Evolutionary conservation across 768 basidiomycete genomes (phyloP), one percentile per base, ranked within the genome.

Genomic region (Stropharia rugosoannulata): DNA sequence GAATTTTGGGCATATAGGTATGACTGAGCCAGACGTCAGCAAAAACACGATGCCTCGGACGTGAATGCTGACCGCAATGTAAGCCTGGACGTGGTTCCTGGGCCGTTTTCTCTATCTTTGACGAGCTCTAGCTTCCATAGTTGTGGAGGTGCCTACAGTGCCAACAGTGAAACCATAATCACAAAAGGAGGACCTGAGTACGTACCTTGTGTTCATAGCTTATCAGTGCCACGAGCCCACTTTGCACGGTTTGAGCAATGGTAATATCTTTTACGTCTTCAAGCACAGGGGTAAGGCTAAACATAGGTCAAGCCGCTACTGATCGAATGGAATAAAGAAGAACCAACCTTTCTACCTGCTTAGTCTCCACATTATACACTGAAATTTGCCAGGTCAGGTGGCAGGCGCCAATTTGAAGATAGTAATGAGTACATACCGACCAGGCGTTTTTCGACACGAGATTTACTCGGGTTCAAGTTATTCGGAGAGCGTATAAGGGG

Each of bases 201-300:
- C 71, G n/a, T 27, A 84, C 87, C 77, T 85, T 85, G 62, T 86
- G 82, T 64, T 90, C 87, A 63, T 87, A 89, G 65, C 87, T 89
- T 46, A 90, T 79, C 49, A 91, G 68, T 16, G 85, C 89, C 7
- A 84, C 73, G 5, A 81, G 72, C 18, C 84, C 86, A 54, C 70
- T 68, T 27, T 70, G 66, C 5, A 66, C 61, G 50, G 79, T 80
- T 51, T 78, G 75, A 44, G 85, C 80, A 27, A 89, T 66, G 0
- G 85, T 86, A 38, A 90, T 83, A 63, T 89, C 84, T 49, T 84
- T 81, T 48, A 89, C 85, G 56, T 89, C 85, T 62, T 89, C 84
- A 2, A 90, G 72, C 4, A 89, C 83, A 4, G 89, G 88, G 0
- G 87, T 85, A 71, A 84, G 83, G 65, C 89, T 90, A 56, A 46